Conservation (phyloP, 495 filamentous ascomycete species). For the Acidiella bohemica region DNA sequence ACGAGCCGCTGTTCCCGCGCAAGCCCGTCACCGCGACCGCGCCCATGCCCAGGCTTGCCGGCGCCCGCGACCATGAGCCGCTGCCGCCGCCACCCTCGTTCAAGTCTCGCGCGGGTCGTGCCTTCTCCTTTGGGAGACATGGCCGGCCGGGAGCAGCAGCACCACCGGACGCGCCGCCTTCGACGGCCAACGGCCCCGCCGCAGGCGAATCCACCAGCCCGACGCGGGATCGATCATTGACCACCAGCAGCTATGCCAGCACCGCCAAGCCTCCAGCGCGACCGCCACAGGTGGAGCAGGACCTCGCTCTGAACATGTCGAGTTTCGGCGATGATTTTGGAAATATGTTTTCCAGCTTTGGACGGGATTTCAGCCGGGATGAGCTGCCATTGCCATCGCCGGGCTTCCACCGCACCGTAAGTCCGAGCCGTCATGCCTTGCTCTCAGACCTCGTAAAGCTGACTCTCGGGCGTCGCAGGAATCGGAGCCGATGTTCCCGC, state of each 20-base stretch:
- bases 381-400: constrained; percentile 1
- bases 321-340: constrained; percentile 24
- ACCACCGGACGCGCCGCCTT: background rate
- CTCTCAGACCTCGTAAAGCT: background rate
- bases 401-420: constrained; percentile 16
- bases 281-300: constrained; percentile 22
- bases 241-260: constrained; percentile 30
- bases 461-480: constrained; percentile 16
- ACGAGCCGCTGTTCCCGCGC: constrained; percentile 18
- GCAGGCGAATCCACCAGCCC: too few relatives aligned
- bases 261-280: constrained; percentile 23
- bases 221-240: constrained; percentile 22
- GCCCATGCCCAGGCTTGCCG: constrained; percentile 4
- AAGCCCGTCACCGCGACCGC: constrained; percentile 9
- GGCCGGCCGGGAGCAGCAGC: constrained; percentile 2
- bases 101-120: constrained; percentile 11
- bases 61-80: constrained; percentile 6
- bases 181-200: background rate
- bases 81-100: constrained; percentile 18
- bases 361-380: constrained; percentile 4
- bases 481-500: constrained; percentile 21
- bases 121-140: constrained; percentile 19
- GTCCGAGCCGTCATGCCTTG: background rate
- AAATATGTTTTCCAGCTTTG: constrained; percentile 24
- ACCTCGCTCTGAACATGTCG: constrained; percentile 17